phyloP scores from a whole-genome alignment of 2,329 filamentous ascomycete genomes.

The Rhynchosporium graminicola region DNA sequence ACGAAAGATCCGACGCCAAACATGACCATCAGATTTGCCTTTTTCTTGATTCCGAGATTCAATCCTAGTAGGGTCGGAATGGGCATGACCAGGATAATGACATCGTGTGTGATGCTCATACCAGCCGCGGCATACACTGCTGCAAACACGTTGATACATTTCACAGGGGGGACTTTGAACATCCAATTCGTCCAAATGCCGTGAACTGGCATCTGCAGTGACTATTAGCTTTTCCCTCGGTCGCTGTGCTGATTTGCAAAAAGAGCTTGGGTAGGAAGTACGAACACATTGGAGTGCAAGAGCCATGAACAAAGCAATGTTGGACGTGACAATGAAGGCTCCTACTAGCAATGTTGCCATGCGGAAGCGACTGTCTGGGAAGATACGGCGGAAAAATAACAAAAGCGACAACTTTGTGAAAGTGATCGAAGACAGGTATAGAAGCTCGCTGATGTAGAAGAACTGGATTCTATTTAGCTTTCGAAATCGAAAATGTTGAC shows the following conservation, averaged over 20 bases:
- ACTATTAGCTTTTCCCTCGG: background rate
- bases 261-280: background rate
- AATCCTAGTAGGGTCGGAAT: constrained; percentile 17
- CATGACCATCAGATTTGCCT: constrained; percentile 18
- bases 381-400: constrained; percentile 25
- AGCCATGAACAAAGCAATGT: constrained; percentile 14
- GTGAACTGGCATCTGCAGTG: constrained; percentile 16
- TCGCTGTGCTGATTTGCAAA: no score
- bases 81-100: constrained; percentile 21
- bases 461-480: constrained; percentile 9
- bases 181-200: constrained; percentile 25
- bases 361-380: constrained; percentile 8
- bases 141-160: constrained; percentile 19
- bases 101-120: constrained; percentile 18
- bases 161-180: constrained; percentile 19
- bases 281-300: constrained; percentile 22
- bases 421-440: constrained; percentile 18
- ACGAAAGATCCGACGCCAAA: constrained; percentile 25
- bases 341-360: background rate
- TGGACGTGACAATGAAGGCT: constrained; percentile 12
- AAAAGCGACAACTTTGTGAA: constrained; percentile 23
- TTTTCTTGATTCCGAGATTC: constrained; percentile 16
- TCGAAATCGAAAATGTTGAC: no score
- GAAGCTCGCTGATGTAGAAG: constrained; percentile 20
- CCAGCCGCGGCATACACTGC: constrained; percentile 12